phyloP scores from a whole-genome alignment of 257 asterid genomes.

The Henckelia pumila region DNA sequence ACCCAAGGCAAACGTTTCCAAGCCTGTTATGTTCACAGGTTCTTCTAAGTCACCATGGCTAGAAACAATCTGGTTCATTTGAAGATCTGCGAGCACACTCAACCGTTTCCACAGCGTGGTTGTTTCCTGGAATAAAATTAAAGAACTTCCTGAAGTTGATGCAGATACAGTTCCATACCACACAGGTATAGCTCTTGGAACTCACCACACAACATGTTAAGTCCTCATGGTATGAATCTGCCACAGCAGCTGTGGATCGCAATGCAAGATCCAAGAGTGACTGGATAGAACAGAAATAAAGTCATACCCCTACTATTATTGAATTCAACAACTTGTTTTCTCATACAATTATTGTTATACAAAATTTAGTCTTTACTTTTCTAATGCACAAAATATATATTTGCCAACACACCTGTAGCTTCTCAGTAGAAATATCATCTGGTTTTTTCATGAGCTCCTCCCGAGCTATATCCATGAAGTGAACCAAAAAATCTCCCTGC shows the following conservation, averaged over 20 bases:
- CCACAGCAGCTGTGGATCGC: constrained; percentile 94
- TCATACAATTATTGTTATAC: not conserved
- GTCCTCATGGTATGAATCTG: constrained; percentile 96
- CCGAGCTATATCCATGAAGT: constrained; percentile 95
- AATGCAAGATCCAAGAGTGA: constrained; percentile 97
- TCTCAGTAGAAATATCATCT: constrained; percentile 86
- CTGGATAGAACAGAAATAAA: constrained; percentile 39
- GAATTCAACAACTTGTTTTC: constrained; percentile 10
- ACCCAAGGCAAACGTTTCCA: constrained; percentile 94
- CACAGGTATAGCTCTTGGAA: too few species aligned
- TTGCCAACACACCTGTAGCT: constrained; percentile 71
- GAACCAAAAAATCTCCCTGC: constrained; percentile 98
- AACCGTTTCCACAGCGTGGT: constrained; percentile 85
- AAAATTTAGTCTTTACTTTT: constrained; percentile 15
- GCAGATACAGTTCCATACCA: constrained; percentile 22
- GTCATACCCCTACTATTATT: constrained; percentile 8
- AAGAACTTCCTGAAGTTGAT: constrained; percentile 21
- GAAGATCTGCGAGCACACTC: constrained; percentile 84
- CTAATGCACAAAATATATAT: constrained; percentile 14
- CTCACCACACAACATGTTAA: constrained; percentile 92
- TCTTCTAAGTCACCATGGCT: constrained; percentile 65
- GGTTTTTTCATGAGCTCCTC: constrained; percentile 92
- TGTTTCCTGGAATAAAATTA: constrained; percentile 54
- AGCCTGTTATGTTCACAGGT: constrained; percentile 83
- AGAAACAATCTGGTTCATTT: constrained; percentile 52